Evolutionary conservation across 2,329 filamentous ascomycete genomes (phyloP), one percentile per base, ranked within the genome.

Genomic region (Fusarium sp.): DNA sequence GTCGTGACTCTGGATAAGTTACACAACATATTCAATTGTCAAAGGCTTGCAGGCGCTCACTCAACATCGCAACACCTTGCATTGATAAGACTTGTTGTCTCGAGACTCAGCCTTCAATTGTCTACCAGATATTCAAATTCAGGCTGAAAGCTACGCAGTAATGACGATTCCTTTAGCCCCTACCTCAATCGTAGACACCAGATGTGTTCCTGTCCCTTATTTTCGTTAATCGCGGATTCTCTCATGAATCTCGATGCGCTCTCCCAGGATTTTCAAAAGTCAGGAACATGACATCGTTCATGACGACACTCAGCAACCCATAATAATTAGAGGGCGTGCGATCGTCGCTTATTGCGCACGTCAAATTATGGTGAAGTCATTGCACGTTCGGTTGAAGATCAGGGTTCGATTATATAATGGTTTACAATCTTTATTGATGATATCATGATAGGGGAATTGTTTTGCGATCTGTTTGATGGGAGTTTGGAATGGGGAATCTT

Each of bases 221-320:
- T 10, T 43, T 25, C 14, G 13, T 22, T 23, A 6, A 33, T n/a
- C 8, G 27, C 39, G 7, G 13, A 17, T 35, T 39, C 25, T 23
- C 23, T 23, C 6, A 23, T 23, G 20, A 17, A 19, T 41, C 35
- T 39, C 25, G 19, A 27, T 32, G 19, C 22, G 22, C 17, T 39
- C 7, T 45, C 44, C 30, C 19, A 17, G 20, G 23, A 32, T n/a
- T 55, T 27, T 35, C 22, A 25, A 14, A 9, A 23, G 35, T 41
- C 44, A 56, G 57, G 60, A 45, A 62, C 49, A 62, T 63, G 60
- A 45, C 56, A 62, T 62, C 10, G 30, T 19, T 43, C 44, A 56
- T 63, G 57, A 63, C 60, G 44, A 63, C 60, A 62, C 35, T 39
- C 14, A 30, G 9, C 14, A 22, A 11, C 13, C 19, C 43, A 27